phyloP scores from a whole-genome alignment of 2,329 filamentous ascomycete genomes.

The Claviceps sorghi region DNA sequence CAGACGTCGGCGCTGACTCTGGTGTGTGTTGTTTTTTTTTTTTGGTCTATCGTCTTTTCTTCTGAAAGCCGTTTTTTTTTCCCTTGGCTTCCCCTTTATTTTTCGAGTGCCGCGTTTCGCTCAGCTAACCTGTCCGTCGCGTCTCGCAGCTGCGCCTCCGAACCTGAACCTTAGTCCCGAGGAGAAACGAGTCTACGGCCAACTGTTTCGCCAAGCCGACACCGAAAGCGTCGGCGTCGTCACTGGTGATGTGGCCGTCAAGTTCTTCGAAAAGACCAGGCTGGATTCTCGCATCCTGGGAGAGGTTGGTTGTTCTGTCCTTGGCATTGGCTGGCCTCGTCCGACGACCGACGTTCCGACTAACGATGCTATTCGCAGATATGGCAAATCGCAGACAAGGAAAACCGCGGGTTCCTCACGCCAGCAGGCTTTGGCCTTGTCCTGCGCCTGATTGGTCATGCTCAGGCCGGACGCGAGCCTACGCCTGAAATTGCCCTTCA shows the following conservation, averaged over 20 bases:
- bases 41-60: too few relatives aligned
- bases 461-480: constrained; percentile 74
- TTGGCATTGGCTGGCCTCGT: not conserved
- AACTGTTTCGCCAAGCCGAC: constrained; percentile 87
- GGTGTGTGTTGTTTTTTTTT: constrained; percentile 6
- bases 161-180: constrained; percentile 77
- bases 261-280: constrained; percentile 94
- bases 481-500: constrained; percentile 69
- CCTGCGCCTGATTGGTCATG: constrained; percentile 85
- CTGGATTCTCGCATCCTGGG: constrained; percentile 75
- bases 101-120: not conserved
- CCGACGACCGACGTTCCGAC: not conserved
- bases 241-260: constrained; percentile 88
- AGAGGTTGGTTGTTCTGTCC: constrained; percentile 45
- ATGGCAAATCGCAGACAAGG: constrained; percentile 96
- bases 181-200: constrained; percentile 86
- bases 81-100: not conserved
- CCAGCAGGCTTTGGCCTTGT: constrained; percentile 88
- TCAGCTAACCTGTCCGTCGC: constrained; percentile 6
- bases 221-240: constrained; percentile 84
- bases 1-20: constrained; percentile 12
- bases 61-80: too few relatives aligned
- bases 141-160: constrained; percentile 38
- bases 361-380: constrained; percentile 42
- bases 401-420: constrained; percentile 88